Base-by-base conservation (phyloP, 805 yeast species). In the Teunomyces kruisii region DNA sequence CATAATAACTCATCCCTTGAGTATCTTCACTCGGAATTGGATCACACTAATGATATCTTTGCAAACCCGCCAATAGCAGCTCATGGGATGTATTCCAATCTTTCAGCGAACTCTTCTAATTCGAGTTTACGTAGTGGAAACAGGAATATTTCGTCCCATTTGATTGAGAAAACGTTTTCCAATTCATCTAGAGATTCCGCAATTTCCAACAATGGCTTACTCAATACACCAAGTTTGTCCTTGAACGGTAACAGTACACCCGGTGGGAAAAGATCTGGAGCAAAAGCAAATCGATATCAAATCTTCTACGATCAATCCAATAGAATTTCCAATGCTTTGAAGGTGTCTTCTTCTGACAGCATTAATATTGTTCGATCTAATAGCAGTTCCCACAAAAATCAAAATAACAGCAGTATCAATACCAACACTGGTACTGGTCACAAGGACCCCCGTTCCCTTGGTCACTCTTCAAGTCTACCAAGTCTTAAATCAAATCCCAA, bases 211-310 rank as follows among this genome's bases (percentile, higher is more conserved):
- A 40, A 19, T 9, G 39, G 28, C 9, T 16, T 30, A 7, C 8
- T 31, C 9, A 33, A 43, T 29, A 45, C 48, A 12, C 52, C 44
- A 7, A 36, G 24, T n/a, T 30, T 28, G 30, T 13, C 22, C 12
- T 36, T 28, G 10, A 43, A 31, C 38, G 38, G 38, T 7, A 24
- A 41, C n/a, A 15, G 27, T 26, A 56, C 60, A 1, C 59, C 64
- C 2, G 44, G 58, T 4, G 47, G 50, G 1, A 64, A 62, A 55
- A 63, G 63, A 53, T 68, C 67, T 12, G 70, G 61, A 28, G 79
- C 79, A 13, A 67, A 70, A 41, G 80, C 80, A 1, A 61, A 58
- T 24, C 59, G 80, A 40, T 77, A 75, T 49, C 79, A 76, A 54
- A 65, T 68, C 9, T 74, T 74, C 54, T 75, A 76, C 48, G 76